Evolutionary conservation across 2,329 filamentous ascomycete genomes (phyloP).

Genomic region (Diaporthe citriasiana): DNA sequence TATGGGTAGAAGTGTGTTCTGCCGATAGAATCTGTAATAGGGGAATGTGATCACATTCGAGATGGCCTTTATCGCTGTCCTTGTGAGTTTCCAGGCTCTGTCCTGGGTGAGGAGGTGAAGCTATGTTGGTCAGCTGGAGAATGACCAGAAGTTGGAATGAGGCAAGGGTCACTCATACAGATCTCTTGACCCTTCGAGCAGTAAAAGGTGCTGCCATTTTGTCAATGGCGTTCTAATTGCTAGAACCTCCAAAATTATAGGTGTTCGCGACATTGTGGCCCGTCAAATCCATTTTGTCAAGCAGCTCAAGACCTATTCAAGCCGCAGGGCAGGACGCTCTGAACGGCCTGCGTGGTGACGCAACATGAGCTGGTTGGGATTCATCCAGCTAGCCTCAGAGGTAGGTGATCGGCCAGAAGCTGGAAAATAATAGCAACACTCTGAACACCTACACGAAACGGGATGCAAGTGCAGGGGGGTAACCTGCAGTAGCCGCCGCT

Average conservation of each 20-base stretch:
- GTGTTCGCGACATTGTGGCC: neutral
- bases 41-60: conserved; percentile 1
- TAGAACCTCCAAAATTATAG: neutral
- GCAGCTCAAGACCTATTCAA: neutral
- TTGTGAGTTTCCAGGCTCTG: neutral
- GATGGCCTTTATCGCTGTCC: neutral
- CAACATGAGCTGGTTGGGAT: neutral
- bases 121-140: neutral
- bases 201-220: neutral
- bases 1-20: conserved; percentile 16
- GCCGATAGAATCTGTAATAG: conserved; percentile 20
- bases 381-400: neutral
- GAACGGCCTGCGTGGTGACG: neutral
- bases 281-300: neutral
- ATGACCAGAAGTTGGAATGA: neutral
- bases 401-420: neutral
- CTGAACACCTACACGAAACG: neutral
- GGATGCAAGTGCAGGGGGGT: neutral
- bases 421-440: neutral
- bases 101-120: neutral
- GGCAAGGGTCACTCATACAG: neutral
- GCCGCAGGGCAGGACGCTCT: neutral
- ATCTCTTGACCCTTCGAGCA: neutral
- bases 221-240: neutral
- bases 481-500: neutral